phyloP scores from a whole-genome alignment of 2,329 filamentous ascomycete genomes.

The Amphichorda felina region DNA sequence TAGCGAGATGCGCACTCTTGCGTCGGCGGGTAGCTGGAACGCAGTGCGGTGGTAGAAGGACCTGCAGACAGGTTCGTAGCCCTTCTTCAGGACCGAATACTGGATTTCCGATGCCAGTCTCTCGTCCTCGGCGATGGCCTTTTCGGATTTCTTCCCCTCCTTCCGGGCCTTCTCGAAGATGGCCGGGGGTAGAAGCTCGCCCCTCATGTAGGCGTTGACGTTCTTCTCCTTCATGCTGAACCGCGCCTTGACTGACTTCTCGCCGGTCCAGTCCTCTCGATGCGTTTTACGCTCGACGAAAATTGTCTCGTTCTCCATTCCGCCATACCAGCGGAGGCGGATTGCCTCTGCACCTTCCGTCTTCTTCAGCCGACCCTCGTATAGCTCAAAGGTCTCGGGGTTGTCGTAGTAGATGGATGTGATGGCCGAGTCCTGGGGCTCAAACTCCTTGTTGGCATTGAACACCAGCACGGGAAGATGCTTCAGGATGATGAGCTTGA shows the following conservation, averaged over 20 bases:
- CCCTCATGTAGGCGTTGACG: conserved; percentile 79
- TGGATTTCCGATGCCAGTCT: conserved; percentile 85
- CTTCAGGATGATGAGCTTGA: conserved; percentile 96
- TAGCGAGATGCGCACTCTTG: conserved; percentile 88
- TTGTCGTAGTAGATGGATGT: conserved; percentile 99
- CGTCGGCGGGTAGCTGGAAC: conserved; percentile 93
- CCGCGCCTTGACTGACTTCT: conserved; percentile 96
- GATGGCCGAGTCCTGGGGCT: conserved; percentile 80
- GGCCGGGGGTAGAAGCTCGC: conserved; percentile 71
- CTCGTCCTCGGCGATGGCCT: conserved; percentile 85
- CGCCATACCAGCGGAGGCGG: conserved; percentile 92
- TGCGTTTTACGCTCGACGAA: conserved; percentile 98
- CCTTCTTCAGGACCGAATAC: conserved; percentile 80
- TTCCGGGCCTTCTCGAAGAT: conserved; percentile 96
- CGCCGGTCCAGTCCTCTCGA: conserved; percentile 96
- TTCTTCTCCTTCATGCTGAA: conserved; percentile 97
- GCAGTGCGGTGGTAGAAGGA: conserved; percentile 98
- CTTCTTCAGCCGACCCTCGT: conserved; percentile 91
- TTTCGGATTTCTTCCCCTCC: conserved; percentile 86
- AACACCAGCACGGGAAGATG: conserved; percentile 95
- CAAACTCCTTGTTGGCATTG: conserved; percentile 94
- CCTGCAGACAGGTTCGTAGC: conserved; percentile 78
- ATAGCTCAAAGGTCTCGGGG: conserved; percentile 84
- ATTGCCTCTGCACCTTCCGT: conserved; percentile 96
- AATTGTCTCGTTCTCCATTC: conserved; percentile 89